Evolutionary conservation across 1,284 basidiomycete genomes (phyloP), one percentile per base, ranked within the genome.

Genomic region (Pseudozyma hubeiensis): DNA sequence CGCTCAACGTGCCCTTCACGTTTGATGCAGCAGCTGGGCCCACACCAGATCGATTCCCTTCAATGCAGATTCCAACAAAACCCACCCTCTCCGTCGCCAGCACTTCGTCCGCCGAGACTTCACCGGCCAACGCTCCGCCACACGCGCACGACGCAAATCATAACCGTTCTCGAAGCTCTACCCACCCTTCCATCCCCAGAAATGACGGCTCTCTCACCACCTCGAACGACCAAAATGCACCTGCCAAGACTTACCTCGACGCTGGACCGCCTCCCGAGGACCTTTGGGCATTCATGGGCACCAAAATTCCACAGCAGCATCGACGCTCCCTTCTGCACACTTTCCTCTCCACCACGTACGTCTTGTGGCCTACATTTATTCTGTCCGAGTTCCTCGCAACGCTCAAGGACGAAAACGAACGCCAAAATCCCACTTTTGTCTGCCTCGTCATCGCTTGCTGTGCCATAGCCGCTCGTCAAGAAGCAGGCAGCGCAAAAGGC

Each of bases 351-450:
- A 75, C 72, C 8, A 75, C 67, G 44, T 75, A 75, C 50, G 72
- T 75, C 24, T 47, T 75, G 14, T 75, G 72, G 72, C 72, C 72
- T 16, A 75, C 72, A 4, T 75, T 75, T 35, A 66, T 75, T 33
- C 63, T 70, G 10, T 70, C 63, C 50, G 67, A 75, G 30, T 75
- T 75, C 34, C 67, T 75, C 11, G 67, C 59, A 24, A 66, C 66
- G 17, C 67, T 75, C 54, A 75, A 75, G 40, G 57, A 66, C 44
- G 66, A 65, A 40, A 39, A 30, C 16, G 63, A 70, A 37, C 51
- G 72, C 11, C 53, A 52, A 11, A 64, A 70, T n/a, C 60, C 67
- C 3, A 70, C 66, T 37, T 75, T 75, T 37, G 63, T 75, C 50
- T 66, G 63, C 51, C 72, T 75, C 17, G 61, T 75, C 54, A 75